Percentiles rank a stretch among this genome's conserved stretches.
These are phyloP conservation scores for Henckelia pumila DNA, from an alignment of 257 asterid genomes.

Conservation along the genomic window DNA sequence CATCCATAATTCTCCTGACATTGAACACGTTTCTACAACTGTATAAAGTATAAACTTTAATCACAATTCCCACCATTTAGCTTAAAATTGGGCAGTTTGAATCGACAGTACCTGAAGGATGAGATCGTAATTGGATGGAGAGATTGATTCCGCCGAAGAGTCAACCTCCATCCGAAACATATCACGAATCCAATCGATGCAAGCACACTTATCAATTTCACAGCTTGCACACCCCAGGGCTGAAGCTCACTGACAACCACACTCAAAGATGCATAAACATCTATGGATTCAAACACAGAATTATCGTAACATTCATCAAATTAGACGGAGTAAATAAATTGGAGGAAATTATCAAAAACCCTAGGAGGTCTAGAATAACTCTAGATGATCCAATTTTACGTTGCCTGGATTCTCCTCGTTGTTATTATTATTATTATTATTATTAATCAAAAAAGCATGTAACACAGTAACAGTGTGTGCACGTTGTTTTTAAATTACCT, in stretches of 20 bases:
- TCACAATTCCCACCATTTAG: conserved; percentile 12
- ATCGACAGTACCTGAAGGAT: conserved; percentile 48
- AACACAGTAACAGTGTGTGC: neutral
- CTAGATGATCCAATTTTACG: conserved; percentile 27
- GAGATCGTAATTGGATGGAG: conserved; percentile 39
- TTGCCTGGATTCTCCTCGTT: neutral
- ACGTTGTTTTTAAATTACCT: neutral
- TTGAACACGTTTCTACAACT: conserved; percentile 8
- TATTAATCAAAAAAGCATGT: no score
- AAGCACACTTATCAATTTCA: conserved; percentile 37
- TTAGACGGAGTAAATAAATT: conserved; percentile 22
- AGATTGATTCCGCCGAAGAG: conserved; percentile 42
- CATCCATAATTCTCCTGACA: neutral
- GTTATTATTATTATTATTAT: no score
- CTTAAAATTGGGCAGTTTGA: neutral
- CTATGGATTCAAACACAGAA: conserved; percentile 1
- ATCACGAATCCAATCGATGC: conserved; percentile 55
- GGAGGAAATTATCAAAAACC: conserved; percentile 33
- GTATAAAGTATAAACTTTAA: conserved; percentile 20
- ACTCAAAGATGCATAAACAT: conserved; percentile 10
- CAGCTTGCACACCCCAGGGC: conserved; percentile 59
- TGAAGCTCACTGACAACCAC: conserved; percentile 38
- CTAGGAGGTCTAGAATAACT: conserved; percentile 21
- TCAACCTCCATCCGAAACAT: conserved; percentile 63
- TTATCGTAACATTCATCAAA: conserved; percentile 20